Evolutionary conservation across 2,329 filamentous ascomycete genomes (phyloP).

Genomic region (Orbilia blumenaviensis): DNA sequence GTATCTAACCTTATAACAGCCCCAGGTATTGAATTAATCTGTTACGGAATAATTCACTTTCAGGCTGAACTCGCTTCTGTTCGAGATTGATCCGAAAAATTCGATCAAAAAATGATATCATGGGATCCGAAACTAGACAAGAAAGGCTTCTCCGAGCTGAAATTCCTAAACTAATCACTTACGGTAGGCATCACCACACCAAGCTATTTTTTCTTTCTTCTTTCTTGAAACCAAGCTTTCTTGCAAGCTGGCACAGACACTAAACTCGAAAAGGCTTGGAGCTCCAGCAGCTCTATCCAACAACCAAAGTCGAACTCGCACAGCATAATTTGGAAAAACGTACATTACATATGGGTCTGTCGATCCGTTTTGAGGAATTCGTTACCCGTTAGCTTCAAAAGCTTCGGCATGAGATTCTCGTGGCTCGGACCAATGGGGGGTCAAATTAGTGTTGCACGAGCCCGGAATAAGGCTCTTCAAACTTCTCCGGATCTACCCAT

Average conservation of each 20-base stretch:
- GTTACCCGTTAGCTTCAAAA: slow-evolving; percentile 38
- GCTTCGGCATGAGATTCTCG: slow-evolving; percentile 13
- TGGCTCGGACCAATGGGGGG: slow-evolving; percentile 31
- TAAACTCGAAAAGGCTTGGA: slow-evolving; percentile 34
- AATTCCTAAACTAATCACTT: background rate
- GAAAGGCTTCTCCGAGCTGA: slow-evolving; percentile 3
- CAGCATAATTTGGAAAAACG: slow-evolving; percentile 26
- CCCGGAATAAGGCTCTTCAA: slow-evolving; percentile 12
- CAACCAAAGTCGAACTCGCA: slow-evolving; percentile 8
- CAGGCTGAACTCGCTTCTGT: slow-evolving; percentile 39
- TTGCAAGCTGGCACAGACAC: background rate
- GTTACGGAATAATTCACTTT: slow-evolving; percentile 48
- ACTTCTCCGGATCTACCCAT: slow-evolving; percentile 12
- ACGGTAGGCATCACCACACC: slow-evolving; percentile 9
- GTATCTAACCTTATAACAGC: slow-evolving; percentile 13
- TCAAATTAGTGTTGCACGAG: slow-evolving; percentile 51
- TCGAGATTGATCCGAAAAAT: slow-evolving; percentile 14
- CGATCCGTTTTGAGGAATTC: slow-evolving; percentile 48
- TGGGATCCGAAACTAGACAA: slow-evolving; percentile 11
- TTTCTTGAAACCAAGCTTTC: slow-evolving; percentile 12
- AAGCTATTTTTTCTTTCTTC: slow-evolving; percentile 14
- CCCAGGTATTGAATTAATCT: slow-evolving; percentile 21
- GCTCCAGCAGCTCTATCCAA: slow-evolving; percentile 15
- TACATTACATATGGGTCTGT: slow-evolving; percentile 16
- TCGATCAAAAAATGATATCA: slow-evolving; percentile 29